Percentiles rank a stretch among this genome's conserved stretches.
Evolutionary conservation across 345 rosid species (phyloP).

Genomic region (Camelina neglecta): DNA sequence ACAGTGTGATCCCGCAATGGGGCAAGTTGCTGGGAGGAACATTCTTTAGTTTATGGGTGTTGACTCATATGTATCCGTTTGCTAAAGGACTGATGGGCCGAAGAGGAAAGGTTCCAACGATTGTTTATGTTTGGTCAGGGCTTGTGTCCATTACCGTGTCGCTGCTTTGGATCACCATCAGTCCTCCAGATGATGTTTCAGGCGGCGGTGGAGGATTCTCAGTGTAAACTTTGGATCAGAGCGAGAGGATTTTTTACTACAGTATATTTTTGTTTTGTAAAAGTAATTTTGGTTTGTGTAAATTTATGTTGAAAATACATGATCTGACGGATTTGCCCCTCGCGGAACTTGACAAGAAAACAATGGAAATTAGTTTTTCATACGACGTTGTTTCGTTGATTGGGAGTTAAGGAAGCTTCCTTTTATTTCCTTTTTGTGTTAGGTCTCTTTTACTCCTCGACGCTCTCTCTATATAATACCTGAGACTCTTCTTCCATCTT

Average conservation of each 20-base stretch:
- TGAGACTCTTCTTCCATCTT: not conserved
- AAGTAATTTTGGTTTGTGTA: constrained; percentile 40
- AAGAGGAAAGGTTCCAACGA: constrained; percentile 83
- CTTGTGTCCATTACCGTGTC: constrained; percentile 74
- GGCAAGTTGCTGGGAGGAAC: constrained; percentile 77
- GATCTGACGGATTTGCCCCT: too few relatives aligned
- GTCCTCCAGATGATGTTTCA: constrained; percentile 56
- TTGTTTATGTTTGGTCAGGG: constrained; percentile 85
- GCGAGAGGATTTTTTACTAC: constrained; percentile 17
- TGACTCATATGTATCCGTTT: constrained; percentile 87
- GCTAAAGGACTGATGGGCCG: constrained; percentile 85
- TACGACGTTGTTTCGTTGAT: not conserved
- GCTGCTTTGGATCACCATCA: constrained; percentile 73
- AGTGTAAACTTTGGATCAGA: constrained; percentile 31
- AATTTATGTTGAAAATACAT: constrained; percentile 12
- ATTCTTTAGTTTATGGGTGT: constrained; percentile 90
- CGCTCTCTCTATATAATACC: not conserved
- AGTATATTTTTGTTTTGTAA: constrained; percentile 4
- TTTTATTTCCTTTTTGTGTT: not conserved
- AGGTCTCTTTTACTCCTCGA: not conserved
- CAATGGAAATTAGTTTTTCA: not conserved
- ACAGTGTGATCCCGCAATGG: constrained; percentile 92
- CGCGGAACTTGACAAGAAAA: too few relatives aligned
- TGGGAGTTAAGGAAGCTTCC: not conserved
- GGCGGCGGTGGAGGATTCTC: constrained; percentile 40